phyloP scores from a whole-genome alignment of 2,329 filamentous ascomycete species.

The Didymella segeticola region DNA sequence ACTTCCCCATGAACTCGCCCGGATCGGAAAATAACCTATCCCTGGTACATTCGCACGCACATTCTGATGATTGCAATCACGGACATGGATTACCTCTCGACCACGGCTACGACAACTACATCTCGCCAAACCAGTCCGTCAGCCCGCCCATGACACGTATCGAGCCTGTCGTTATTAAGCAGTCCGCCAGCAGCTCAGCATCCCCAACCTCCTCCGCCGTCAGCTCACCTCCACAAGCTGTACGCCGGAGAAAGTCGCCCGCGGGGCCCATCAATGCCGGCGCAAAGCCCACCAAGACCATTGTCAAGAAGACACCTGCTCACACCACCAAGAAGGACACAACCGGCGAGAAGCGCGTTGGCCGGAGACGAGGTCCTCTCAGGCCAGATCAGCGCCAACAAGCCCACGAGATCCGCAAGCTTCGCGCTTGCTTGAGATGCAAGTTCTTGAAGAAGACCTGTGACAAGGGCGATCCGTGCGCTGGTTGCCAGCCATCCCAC shows the following conservation, averaged over 20 bases:
- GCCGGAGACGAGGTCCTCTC: slow-evolving; percentile 86
- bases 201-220: slow-evolving; percentile 64
- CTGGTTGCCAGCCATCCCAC: slow-evolving; percentile 93
- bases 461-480: slow-evolving; percentile 95
- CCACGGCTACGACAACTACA: slow-evolving; percentile 48
- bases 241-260: slow-evolving; percentile 74
- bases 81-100: slow-evolving; percentile 32
- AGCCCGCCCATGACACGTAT: slow-evolving; percentile 73
- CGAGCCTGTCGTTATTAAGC: slow-evolving; percentile 73
- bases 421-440: slow-evolving; percentile 91
- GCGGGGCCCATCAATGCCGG: slow-evolving; percentile 30
- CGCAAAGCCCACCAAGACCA: slow-evolving; percentile 81
- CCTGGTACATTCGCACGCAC: slow-evolving; percentile 27
- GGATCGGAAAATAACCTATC: slow-evolving; percentile 66
- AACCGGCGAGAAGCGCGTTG: slow-evolving; percentile 85
- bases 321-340: slow-evolving; percentile 76
- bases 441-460: slow-evolving; percentile 99
- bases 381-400: slow-evolving; percentile 94
- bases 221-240: slow-evolving; percentile 62
- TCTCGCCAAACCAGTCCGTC: slow-evolving; percentile 58
- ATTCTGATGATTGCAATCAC: slow-evolving; percentile 40
- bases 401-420: slow-evolving; percentile 93
- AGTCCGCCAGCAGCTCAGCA: slow-evolving; percentile 63
- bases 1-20: slow-evolving; percentile 81
- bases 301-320: slow-evolving; percentile 77